These are phyloP conservation scores for Cadophora sp. DNA, from an alignment of 2,329 filamentous ascomycete species.

Conservation along the genomic window DNA sequence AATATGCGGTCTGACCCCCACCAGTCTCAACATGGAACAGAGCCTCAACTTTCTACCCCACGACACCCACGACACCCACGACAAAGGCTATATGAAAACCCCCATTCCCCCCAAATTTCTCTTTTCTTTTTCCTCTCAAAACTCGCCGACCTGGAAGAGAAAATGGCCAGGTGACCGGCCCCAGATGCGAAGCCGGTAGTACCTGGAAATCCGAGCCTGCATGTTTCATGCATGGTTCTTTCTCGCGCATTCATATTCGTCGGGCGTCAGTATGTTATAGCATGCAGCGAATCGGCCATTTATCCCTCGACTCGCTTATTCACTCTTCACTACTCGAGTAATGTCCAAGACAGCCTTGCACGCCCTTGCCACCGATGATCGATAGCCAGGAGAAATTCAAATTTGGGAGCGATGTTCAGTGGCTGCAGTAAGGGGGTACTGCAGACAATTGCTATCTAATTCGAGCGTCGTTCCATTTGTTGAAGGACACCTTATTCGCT, in stretches of 20 bases:
- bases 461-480: background rate
- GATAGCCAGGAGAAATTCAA: background rate
- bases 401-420: background rate
- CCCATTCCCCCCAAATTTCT: constrained; percentile 1
- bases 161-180: background rate
- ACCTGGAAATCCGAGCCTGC: background rate
- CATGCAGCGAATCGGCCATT: background rate
- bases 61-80: background rate
- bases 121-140: background rate
- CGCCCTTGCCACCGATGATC: background rate
- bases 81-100: background rate
- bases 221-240: background rate
- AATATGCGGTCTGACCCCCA: background rate
- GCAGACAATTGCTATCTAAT: background rate
- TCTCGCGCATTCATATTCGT: background rate
- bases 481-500: background rate
- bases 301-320: background rate
- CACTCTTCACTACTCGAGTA: background rate
- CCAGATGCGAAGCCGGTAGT: background rate
- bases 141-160: background rate
- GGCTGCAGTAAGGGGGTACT: background rate
- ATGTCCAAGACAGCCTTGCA: background rate
- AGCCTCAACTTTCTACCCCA: background rate
- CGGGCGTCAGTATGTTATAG: background rate
- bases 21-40: background rate